These are phyloP conservation scores for Paraphaeosphaeria minitans DNA, from an alignment of 2,329 filamentous ascomycete species.

Conservation along the genomic window DNA sequence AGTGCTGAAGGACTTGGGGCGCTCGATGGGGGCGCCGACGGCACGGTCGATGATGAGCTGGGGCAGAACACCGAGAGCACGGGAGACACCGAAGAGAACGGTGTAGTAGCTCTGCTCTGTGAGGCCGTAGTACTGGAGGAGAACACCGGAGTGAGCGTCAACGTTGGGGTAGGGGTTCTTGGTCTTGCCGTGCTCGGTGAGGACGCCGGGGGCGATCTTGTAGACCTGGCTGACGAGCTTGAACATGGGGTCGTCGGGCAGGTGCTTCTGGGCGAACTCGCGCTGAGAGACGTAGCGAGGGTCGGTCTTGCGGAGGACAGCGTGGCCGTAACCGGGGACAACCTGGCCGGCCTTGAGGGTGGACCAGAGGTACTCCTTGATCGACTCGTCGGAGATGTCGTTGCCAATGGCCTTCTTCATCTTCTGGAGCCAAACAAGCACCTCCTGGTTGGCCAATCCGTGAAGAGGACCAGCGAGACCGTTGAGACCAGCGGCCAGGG, in stretches of 20 bases:
- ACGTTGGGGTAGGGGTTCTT: conserved; percentile 99
- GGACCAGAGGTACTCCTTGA: conserved; percentile 98
- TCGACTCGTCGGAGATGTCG: conserved; percentile 93
- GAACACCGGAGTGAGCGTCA: conserved; percentile 97
- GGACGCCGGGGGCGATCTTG: conserved; percentile 97
- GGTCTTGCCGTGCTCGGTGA: conserved; percentile 99
- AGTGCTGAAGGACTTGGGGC: conserved; percentile 98
- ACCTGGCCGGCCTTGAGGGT: conserved; percentile 96
- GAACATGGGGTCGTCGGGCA: conserved; percentile 99
- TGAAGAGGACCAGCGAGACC: conserved; percentile 97
- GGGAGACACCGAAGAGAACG: conserved; percentile 97
- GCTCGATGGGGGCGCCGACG: conserved; percentile 94
- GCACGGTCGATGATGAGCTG: conserved; percentile 99
- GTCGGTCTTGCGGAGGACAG: conserved; percentile 99
- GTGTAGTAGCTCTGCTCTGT: conserved; percentile 99
- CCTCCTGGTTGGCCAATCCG: conserved; percentile 99
- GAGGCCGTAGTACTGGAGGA: conserved; percentile 99
- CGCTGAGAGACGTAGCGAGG: conserved; percentile 98
- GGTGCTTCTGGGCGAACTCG: conserved; percentile 91
- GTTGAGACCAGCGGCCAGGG: conserved; percentile 93
- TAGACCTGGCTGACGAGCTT: conserved; percentile 99
- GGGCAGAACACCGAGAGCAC: conserved; percentile 96
- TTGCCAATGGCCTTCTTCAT: conserved; percentile 96
- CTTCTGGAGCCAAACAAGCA: conserved; percentile 98
- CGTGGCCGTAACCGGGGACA: conserved; percentile 97